phyloP scores from a whole-genome alignment of 192 early-diverging fungal species.

The Coemansia sp. region DNA sequence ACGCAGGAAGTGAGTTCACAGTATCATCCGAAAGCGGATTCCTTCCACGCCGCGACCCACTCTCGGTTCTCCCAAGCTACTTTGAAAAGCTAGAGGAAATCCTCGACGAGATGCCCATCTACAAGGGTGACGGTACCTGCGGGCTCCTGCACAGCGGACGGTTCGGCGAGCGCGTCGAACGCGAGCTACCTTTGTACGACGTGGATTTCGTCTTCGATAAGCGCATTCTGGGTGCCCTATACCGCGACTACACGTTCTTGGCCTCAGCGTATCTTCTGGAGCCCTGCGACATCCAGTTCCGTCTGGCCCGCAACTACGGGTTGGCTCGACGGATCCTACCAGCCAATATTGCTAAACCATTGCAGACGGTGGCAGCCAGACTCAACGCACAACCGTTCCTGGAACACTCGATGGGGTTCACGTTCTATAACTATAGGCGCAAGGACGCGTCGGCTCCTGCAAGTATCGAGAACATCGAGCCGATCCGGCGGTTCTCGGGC shows the following conservation, averaged over 20 bases:
- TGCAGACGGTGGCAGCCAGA: slow-evolving; percentile 68
- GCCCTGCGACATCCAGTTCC: slow-evolving; percentile 81
- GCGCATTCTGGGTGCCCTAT: slow-evolving; percentile 71
- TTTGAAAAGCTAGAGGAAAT: slow-evolving; percentile 71
- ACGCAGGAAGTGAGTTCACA: slow-evolving; percentile 43
- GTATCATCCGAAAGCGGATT: slow-evolving; percentile 57
- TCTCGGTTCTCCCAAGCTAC: slow-evolving; percentile 65
- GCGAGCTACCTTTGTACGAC: slow-evolving; percentile 70
- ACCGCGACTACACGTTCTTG: slow-evolving; percentile 85
- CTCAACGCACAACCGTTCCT: slow-evolving; percentile 75
- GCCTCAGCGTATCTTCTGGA: slow-evolving; percentile 88
- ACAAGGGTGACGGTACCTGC: slow-evolving; percentile 60
- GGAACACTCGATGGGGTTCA: slow-evolving; percentile 73
- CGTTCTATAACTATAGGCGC: slow-evolving; percentile 86
- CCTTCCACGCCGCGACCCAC: slow-evolving; percentile 65
- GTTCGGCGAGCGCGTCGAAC: slow-evolving; percentile 75
- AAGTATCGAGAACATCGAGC: slow-evolving; percentile 69
- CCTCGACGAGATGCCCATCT: slow-evolving; percentile 78
- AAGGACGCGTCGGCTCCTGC: slow-evolving; percentile 58
- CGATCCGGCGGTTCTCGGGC: slow-evolving; percentile 78
- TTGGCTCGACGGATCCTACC: slow-evolving; percentile 76
- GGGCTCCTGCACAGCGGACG: slow-evolving; percentile 80
- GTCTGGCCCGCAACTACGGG: slow-evolving; percentile 73
- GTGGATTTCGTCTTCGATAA: slow-evolving; percentile 71
- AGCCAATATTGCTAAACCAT: slow-evolving; percentile 74